Evolutionary conservation across 2,329 filamentous ascomycete species (phyloP), one percentile per base, ranked within the genome.

Genomic region (Scedosporium dehoogii): DNA sequence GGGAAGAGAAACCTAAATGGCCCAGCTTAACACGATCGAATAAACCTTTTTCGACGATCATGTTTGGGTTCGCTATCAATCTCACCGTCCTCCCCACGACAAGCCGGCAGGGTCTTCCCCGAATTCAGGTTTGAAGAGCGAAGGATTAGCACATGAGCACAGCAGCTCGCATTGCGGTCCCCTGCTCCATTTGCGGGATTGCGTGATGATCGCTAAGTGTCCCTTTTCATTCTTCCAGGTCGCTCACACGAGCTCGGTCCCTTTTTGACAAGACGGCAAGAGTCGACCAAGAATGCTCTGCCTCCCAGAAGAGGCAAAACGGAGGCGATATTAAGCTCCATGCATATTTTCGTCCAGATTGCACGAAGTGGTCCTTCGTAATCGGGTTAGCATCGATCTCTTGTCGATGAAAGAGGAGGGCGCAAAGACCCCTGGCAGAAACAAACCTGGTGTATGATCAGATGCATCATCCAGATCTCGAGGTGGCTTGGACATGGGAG

Each of bases 51-150:
- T 44, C 9, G 57, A 16, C 33, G 33, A 59, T 59, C 57, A 59
- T 59, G 57, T 59, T 59, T 59, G 16, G 57, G 57, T 59, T 58
- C 56, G 29, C 29, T 27, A 58, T 58, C 23, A n/a, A 58, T 58
- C 23, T 14, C 18, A 21, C 18, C 44, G 29, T 33, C 33, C 33
- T 6, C 14, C 33, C 14, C 3, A 3, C 33, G 6, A 48, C 6
- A 21, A 48, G 44, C 16, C 14, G 16, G 16, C 44, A 48, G 44
- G 44, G 44, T 48, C 44, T 48, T 48, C 4, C 44, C 9, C 18
- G n/a, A n/a, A n/a, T 10, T 21, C 44, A n/a, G 16, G n/a, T n/a
- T 55, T 18, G 12, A 55, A 23, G 12, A 55, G 18, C 44, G 18
- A 55, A 55, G 51, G 51, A 23, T 55, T 55, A 23, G 48, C 51